These are phyloP conservation scores for Bathelium albidoporum DNA, from an alignment of 495 filamentous ascomycete species.

Conservation along the genomic window DNA sequence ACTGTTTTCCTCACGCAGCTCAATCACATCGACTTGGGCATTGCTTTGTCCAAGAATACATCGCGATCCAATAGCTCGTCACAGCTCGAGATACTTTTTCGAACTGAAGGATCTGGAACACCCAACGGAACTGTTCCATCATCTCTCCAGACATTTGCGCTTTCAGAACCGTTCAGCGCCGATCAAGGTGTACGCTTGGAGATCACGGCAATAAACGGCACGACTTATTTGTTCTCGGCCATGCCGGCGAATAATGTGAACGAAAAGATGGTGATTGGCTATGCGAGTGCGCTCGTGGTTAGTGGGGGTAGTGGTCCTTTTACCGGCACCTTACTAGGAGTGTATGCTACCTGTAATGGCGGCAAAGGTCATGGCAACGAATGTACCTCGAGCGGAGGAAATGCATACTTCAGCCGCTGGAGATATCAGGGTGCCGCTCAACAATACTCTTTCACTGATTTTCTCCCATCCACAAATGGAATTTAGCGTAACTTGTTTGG, in stretches of 20 bases:
- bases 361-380: constrained; percentile 30
- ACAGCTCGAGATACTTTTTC: constrained; percentile 7
- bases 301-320: constrained; percentile 45
- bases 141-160: constrained; percentile 19
- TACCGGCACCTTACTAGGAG: constrained; percentile 40
- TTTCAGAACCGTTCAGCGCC: neutral
- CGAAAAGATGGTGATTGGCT: constrained; percentile 28
- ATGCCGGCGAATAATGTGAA: constrained; percentile 28
- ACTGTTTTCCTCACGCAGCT: constrained; percentile 43
- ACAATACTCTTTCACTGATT: too few relatives aligned
- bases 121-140: constrained; percentile 24
- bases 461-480: too few relatives aligned
- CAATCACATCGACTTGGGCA: constrained; percentile 43
- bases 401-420: constrained; percentile 40
- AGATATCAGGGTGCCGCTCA: constrained; percentile 32
- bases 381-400: too few relatives aligned
- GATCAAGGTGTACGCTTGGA: constrained; percentile 29
- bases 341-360: constrained; percentile 45
- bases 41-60: constrained; percentile 23
- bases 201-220: constrained; percentile 37
- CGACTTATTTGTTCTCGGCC: constrained; percentile 38
- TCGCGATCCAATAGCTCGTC: neutral
- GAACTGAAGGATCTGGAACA: constrained; percentile 19
- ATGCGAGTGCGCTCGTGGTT: constrained; percentile 33
- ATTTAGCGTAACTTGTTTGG: too few relatives aligned